These are phyloP conservation scores for Aureobasidium lini DNA, from an alignment of 2,329 filamentous ascomycete genomes.

Conservation along the genomic window DNA sequence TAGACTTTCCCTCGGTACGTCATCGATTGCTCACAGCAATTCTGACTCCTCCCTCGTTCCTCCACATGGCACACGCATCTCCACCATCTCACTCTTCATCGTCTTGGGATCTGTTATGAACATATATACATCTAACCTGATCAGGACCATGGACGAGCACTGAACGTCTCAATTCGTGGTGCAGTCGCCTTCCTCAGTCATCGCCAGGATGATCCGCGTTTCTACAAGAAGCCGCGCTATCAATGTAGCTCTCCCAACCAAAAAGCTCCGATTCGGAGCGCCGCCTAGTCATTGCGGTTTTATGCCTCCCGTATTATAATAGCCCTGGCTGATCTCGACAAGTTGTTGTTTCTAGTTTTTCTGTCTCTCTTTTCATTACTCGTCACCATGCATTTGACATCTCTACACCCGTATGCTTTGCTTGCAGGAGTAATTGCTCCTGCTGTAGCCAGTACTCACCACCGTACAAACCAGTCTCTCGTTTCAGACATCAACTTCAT, in stretches of 20 bases:
- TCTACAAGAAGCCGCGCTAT: not conserved
- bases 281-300: not conserved
- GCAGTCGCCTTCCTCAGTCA: no score
- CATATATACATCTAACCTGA: no score
- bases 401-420: not conserved
- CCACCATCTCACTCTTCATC: not conserved
- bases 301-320: not conserved
- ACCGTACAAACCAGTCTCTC: not conserved
- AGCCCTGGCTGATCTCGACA: not conserved
- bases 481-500: constrained; percentile 26
- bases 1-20: not conserved
- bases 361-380: not conserved
- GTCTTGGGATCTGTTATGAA: not conserved
- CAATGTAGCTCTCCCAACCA: not conserved
- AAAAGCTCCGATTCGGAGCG: not conserved
- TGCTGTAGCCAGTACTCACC: not conserved
- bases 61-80: no score
- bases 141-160: not conserved
- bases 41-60: not conserved
- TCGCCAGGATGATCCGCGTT: not conserved
- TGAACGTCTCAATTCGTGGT: not conserved
- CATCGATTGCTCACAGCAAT: not conserved
- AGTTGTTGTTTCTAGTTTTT: not conserved
- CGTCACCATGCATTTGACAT: not conserved
- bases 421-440: not conserved